phyloP scores from a whole-genome alignment of 2,329 filamentous ascomycete species.

The Blastomyces percursus region DNA sequence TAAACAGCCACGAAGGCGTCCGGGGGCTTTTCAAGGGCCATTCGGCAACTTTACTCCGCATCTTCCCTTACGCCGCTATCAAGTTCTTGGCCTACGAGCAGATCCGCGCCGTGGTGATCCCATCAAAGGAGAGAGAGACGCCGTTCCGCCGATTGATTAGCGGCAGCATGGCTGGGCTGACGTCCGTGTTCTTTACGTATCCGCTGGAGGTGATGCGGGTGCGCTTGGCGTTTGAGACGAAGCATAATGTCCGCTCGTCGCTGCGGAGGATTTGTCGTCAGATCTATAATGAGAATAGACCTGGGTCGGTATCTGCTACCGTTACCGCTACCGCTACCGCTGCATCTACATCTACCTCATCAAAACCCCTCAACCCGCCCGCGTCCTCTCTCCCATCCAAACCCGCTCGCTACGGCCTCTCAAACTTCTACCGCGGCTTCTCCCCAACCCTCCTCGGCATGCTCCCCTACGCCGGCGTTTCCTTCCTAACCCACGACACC shows the following conservation, averaged over 20 bases:
- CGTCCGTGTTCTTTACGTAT: conserved; percentile 92
- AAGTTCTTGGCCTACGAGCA: conserved; percentile 98
- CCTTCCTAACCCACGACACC: conserved; percentile 90
- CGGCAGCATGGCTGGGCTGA: conserved; percentile 53
- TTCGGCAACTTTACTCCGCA: conserved; percentile 82
- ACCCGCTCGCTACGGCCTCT: conserved; percentile 50
- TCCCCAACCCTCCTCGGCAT: conserved; percentile 83
- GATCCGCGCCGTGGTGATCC: conserved; percentile 70
- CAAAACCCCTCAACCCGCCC: no score
- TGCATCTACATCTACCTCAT: conserved; percentile 13
- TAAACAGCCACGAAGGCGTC: conserved; percentile 62
- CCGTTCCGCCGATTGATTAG: conserved; percentile 52
- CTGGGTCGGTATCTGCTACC: conserved; percentile 27
- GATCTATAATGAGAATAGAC: conserved; percentile 70
- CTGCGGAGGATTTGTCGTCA: conserved; percentile 66
- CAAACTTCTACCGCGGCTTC: conserved; percentile 95
- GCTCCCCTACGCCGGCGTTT: conserved; percentile 92
- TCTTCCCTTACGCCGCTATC: conserved; percentile 95
- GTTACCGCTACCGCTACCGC: conserved; percentile 25
- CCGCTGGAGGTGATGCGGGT: conserved; percentile 88
- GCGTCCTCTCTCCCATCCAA: conserved; percentile 23
- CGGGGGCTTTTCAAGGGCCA: conserved; percentile 82
- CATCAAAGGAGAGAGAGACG: conserved; percentile 62
- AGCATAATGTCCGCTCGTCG: conserved; percentile 56
- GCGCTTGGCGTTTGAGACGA: conserved; percentile 88